A percentile compares a stretch with the other conserved stretches of the same genome.
Evolutionary conservation across 345 rosid species (phyloP).

Genomic region (Ceriops zippeliana): DNA sequence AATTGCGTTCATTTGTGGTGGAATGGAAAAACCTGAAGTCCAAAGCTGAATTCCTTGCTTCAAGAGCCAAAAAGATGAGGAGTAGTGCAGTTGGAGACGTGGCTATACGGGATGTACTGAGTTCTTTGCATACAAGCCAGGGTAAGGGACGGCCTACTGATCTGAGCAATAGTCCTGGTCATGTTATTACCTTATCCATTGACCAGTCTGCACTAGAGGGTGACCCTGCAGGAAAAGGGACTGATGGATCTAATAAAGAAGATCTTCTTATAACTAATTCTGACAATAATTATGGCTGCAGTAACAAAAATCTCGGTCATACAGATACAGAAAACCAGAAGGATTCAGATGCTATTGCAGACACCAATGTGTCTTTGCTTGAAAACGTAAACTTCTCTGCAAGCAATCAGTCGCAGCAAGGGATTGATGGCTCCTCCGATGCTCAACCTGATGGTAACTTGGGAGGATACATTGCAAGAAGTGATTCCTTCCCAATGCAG

Average conservation of each 20-base stretch:
- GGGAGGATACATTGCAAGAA: conserved; percentile 29
- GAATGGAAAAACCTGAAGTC: conserved; percentile 72
- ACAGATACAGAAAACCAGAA: conserved; percentile 26
- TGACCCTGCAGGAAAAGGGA: conserved; percentile 25
- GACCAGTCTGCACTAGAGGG: conserved; percentile 31
- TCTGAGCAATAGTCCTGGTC: conserved; percentile 21
- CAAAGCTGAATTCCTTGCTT: conserved; percentile 58
- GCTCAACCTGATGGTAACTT: conserved; percentile 29
- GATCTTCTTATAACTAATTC: conserved; percentile 24
- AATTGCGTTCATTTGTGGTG: conserved; percentile 56
- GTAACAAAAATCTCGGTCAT: conserved; percentile 19
- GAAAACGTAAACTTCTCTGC: conserved; percentile 32
- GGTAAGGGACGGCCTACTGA: conserved; percentile 21
- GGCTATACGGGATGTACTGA: conserved; percentile 33
- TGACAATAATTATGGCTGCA: conserved; percentile 21
- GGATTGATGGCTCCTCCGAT: conserved; percentile 35
- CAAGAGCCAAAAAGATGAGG: conserved; percentile 56
- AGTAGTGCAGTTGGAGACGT: conserved; percentile 39
- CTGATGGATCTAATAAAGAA: conserved; percentile 24
- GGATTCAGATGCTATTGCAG: conserved; percentile 26
- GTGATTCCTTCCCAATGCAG: conserved; percentile 11
- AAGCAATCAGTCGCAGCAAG: conserved; percentile 33
- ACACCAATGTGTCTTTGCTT: conserved; percentile 30
- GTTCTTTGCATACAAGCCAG: conserved; percentile 21
- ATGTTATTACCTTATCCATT: conserved; percentile 23